Evolutionary conservation across 2,329 filamentous ascomycete genomes (phyloP).

Genomic region (Metarhizium brunneum): DNA sequence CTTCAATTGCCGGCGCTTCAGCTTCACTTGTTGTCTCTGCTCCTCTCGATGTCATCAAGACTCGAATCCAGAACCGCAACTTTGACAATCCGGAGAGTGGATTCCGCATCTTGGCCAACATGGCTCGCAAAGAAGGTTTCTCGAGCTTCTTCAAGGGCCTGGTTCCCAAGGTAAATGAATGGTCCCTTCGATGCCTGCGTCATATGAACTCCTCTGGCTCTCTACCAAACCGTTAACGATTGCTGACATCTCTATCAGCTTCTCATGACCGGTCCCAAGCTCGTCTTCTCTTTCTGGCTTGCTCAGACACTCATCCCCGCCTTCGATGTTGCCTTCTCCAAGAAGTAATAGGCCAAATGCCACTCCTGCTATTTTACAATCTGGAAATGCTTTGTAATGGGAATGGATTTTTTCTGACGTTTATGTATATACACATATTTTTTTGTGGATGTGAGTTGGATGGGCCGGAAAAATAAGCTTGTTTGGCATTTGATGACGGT

Average conservation of each 20-base stretch:
- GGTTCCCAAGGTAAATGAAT: constrained; percentile 62
- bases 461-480: neutral
- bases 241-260: constrained; percentile 39
- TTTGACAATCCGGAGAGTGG: constrained; percentile 96
- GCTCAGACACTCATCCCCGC: constrained; percentile 95
- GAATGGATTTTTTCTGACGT: neutral
- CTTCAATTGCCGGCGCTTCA: constrained; percentile 88
- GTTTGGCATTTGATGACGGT: neutral
- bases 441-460: neutral
- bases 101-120: constrained; percentile 83
- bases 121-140: constrained; percentile 83
- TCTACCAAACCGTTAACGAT: neutral
- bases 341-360: neutral
- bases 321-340: constrained; percentile 50
- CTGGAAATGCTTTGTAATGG: neutral
- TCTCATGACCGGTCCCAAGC: constrained; percentile 96
- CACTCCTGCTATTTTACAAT: neutral
- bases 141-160: constrained; percentile 95
- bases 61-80: constrained; percentile 95
- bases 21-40: constrained; percentile 95
- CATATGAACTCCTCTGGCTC: neutral
- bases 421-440: neutral
- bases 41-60: constrained; percentile 95
- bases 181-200: neutral
- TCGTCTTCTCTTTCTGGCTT: constrained; percentile 99